Evolutionary conservation across 1,284 basidiomycete species (phyloP), one percentile per base, ranked within the genome.

Genomic region (Tilletia indica): DNA sequence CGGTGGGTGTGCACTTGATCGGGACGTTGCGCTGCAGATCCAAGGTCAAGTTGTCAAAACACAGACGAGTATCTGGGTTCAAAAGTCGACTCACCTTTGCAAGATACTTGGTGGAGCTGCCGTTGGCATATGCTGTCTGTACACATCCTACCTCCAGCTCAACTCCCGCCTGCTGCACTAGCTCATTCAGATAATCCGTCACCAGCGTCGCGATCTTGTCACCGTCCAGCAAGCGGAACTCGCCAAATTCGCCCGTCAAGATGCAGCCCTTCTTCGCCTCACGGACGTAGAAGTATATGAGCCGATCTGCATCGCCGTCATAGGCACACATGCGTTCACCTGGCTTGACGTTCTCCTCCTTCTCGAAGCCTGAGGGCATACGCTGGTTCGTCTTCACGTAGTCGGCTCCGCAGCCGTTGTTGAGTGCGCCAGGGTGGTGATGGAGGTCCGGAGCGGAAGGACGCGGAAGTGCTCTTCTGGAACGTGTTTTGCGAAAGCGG

Each of bases 101-200:
- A 49, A 84, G 76, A 68, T 84, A 99, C 83, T 92, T 93, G 12
- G 97, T 99, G 0, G 96, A 98, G 76, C 90, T 93, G 14, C 97
- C 97, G 80, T 99, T 99, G 45, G 97, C 97, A 85, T 99, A 99
- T 0, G 97, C 97, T 0, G 97, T 99, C 86, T 99, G 97, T 9
- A 99, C 94, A 49, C 97, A 93, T 2, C 82, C 82, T 0, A 84
- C 73, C 69, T 82, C 72, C 67, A 84, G 73, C 51, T 81, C 75
- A 36, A 84, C 73, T 0, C 74, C 76, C 1, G 82, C 79, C 34
- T 72, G 70, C 48, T 80, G 92, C 76, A 97, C 92, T 11, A 97
- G 89, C 74, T 95, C 94, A 36, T 92, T 91, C 73, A 99, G 91
- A 86, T 96, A 98, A 63, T 93, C 91, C 3, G 96, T 93, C 4